These are phyloP conservation scores for Bathelium albidoporum DNA, from an alignment of 495 filamentous ascomycete genomes.

Conservation along the genomic window DNA sequence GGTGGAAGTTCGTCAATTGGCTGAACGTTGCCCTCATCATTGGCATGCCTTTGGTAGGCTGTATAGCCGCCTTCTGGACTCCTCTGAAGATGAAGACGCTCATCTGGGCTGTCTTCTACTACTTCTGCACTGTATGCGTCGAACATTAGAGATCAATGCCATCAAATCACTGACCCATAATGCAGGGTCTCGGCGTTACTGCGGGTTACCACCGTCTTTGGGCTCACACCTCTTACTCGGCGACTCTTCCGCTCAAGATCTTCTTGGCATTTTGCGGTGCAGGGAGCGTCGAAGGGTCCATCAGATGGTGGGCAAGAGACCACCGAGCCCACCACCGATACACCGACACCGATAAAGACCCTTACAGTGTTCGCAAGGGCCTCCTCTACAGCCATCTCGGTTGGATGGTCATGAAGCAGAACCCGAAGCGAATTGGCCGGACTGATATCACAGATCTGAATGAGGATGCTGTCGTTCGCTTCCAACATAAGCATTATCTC, in stretches of 20 bases:
- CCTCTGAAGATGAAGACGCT: slow-evolving; percentile 67
- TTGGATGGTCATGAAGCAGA: slow-evolving; percentile 49
- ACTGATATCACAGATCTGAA: slow-evolving; percentile 97
- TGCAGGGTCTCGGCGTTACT: slow-evolving; percentile 70
- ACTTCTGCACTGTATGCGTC: slow-evolving; percentile 56
- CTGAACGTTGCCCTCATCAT: slow-evolving; percentile 66
- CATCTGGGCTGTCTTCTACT: slow-evolving; percentile 75
- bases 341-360: slow-evolving; percentile 98
- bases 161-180: neutral
- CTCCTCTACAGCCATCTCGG: slow-evolving; percentile 93
- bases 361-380: slow-evolving; percentile 97
- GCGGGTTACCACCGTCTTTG: slow-evolving; percentile 74
- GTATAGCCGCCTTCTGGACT: slow-evolving; percentile 71
- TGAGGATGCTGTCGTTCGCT: slow-evolving; percentile 85
- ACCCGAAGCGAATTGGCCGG: slow-evolving; percentile 54
- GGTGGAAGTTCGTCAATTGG: slow-evolving; percentile 98
- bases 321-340: slow-evolving; percentile 98
- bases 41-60: slow-evolving; percentile 67
- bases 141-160: neutral
- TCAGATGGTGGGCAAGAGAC: slow-evolving; percentile 94
- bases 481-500: slow-evolving; percentile 91
- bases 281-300: slow-evolving; percentile 91
- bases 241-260: slow-evolving; percentile 75
- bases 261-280: slow-evolving; percentile 87
- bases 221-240: slow-evolving; percentile 93